Percentiles rank a stretch among this genome's conserved stretches.
These are phyloP conservation scores for Scorias spongiosa DNA, from an alignment of 2,329 filamentous ascomycete species.

Conservation along the genomic window DNA sequence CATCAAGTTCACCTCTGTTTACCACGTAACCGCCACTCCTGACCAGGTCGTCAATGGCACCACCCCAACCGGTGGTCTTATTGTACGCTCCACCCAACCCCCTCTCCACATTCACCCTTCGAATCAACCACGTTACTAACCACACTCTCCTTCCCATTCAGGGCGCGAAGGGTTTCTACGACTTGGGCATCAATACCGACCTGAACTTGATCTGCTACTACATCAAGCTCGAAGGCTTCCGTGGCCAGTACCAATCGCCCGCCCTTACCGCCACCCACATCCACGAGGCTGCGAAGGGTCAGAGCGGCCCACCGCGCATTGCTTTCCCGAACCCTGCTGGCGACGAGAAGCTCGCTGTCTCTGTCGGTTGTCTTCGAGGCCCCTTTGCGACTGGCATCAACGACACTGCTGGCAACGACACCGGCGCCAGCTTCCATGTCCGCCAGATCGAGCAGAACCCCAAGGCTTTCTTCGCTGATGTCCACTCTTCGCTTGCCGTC, in stretches of 20 bases:
- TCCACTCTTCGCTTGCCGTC: conserved; percentile 34
- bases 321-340: conserved; percentile 36
- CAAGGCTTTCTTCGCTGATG: conserved; percentile 36
- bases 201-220: conserved; percentile 33
- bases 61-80: conserved; percentile 15
- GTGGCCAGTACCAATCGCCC: conserved; percentile 35
- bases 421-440: conserved; percentile 34
- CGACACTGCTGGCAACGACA: conserved; percentile 26
- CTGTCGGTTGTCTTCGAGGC: conserved; percentile 29
- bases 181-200: conserved; percentile 37
- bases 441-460: conserved; percentile 37
- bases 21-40: conserved; percentile 32
- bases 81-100: conserved; percentile 2
- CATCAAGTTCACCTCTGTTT: conserved; percentile 35
- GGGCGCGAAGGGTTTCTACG: conserved; percentile 34
- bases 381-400: conserved; percentile 30
- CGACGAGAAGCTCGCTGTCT: conserved; percentile 21
- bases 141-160: conserved; percentile 2
- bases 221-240: conserved; percentile 36
- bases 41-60: conserved; percentile 34
- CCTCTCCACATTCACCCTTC: conserved; percentile 1
- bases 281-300: conserved; percentile 33
- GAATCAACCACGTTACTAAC: conserved; percentile 23
- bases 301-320: conserved; percentile 36
- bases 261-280: conserved; percentile 41